Base-by-base conservation (phyloP, 305 asterid genomes). In the Fraxinus ornus region DNA sequence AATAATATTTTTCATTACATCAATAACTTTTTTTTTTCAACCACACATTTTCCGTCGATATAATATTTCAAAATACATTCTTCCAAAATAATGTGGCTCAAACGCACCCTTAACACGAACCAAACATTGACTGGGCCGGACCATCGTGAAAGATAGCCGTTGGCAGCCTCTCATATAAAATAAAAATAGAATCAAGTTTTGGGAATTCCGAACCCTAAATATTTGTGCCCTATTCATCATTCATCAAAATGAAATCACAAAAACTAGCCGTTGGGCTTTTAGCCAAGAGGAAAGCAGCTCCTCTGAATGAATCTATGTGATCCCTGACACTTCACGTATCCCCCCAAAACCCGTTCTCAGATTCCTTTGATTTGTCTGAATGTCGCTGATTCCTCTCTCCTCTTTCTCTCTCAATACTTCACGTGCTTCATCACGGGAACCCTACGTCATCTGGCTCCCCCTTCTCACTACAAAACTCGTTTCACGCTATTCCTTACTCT, bases 231-330 rank as follows among this genome's bases (percentile, higher is more conserved):
- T 28, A 5, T 81, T 57, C 87, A 82, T 80, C 85, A 64, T 41
- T 78, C 85, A 83, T 85, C 83, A 85, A 86, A 75, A 26, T 80
- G 57, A 60, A 81, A 86, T 74, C 89, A 84, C 49, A 39, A 88
- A 88, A 93, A 90, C 93, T 94, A 94, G 98, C 97, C 97, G 98
- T 94, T 94, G 81, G 68, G 37, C 82, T 41, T 76, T 66, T 28
- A 57, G 72, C 36, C 36, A 57, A 2, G 39, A 70, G 64, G 35
- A 57, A 52, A 21, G 57, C 73, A 33, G 80, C 39, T 24, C 76
- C 73, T 68, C 74, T 83, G 47, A 17, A 75, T 41, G 75, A 68
- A 81, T 86, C 89, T 86, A 22, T 76, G 80, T 37, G 74, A 66
- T 74, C 30, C 81, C 87, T 84, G 86, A 85, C 90, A 88, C 39